Conservation (phyloP, 768 basidiomycete species). For the Boletellus emodensis region DNA sequence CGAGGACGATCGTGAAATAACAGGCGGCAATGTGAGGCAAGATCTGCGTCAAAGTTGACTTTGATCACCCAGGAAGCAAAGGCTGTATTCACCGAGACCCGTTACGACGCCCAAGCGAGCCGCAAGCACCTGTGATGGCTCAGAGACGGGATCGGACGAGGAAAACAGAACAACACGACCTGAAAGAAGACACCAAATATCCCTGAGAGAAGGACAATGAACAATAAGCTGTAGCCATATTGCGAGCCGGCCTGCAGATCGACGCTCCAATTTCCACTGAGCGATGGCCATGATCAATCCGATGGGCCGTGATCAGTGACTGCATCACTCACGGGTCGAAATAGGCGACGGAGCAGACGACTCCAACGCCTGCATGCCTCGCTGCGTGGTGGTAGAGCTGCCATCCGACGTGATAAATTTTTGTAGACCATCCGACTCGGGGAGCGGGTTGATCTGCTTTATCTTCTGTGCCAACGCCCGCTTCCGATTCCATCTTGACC, state of each 20-base stretch:
- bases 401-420: constrained; percentile 21
- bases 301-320: neutral
- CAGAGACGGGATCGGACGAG: neutral
- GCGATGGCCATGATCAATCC: neutral
- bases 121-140: constrained; percentile 57
- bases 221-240: constrained; percentile 83
- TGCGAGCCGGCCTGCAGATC: constrained; percentile 83
- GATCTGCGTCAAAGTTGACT: constrained; percentile 37
- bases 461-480: neutral
- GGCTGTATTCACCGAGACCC: constrained; percentile 54
- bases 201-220: constrained; percentile 80
- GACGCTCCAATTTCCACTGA: constrained; percentile 84
- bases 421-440: constrained; percentile 17
- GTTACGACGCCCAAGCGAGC: constrained; percentile 80
- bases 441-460: constrained; percentile 1
- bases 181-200: constrained; percentile 82
- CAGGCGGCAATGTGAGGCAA: constrained; percentile 62
- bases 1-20: constrained; percentile 62
- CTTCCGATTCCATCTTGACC: constrained; percentile 12
- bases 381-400: constrained; percentile 47
- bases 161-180: constrained; percentile 28
- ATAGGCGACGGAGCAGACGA: constrained; percentile 85
- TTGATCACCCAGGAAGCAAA: neutral
- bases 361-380: constrained; percentile 76
- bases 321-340: constrained; percentile 67